Evolutionary conservation across 2,329 filamentous ascomycete genomes (phyloP).

Genomic region (Ceratocystis albifundus): DNA sequence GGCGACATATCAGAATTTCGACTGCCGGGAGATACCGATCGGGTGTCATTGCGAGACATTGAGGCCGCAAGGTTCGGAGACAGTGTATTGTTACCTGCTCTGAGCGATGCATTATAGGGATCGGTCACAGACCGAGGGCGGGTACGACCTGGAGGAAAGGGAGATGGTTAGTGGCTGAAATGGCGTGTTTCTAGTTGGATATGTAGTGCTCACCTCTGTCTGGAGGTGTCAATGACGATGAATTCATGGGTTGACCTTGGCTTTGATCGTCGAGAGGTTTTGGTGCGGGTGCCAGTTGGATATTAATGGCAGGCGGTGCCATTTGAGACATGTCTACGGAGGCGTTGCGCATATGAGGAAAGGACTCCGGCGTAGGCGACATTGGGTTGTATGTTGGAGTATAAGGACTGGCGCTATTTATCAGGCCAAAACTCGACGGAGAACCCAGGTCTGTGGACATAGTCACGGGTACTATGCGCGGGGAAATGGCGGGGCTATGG

Average conservation of each 20-base stretch:
- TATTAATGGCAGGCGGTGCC: conserved; percentile 88
- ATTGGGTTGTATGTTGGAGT: conserved; percentile 13
- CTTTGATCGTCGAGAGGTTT: conserved; percentile 27
- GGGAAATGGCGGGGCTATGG: conserved; percentile 57
- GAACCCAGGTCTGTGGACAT: conserved; percentile 19
- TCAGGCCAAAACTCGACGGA: conserved; percentile 14
- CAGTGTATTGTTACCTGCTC: conserved; percentile 28
- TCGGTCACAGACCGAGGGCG: conserved; percentile 49
- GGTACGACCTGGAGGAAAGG: conserved; percentile 34
- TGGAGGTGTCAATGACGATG: conserved; percentile 69
- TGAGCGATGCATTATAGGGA: conserved; percentile 40
- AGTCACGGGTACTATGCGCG: conserved; percentile 45
- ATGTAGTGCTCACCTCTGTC: conserved; percentile 44
- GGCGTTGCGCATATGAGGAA: conserved; percentile 38
- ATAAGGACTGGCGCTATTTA: conserved; percentile 13
- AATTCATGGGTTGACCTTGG: conserved; percentile 48
- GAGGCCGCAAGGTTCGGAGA: conserved; percentile 41
- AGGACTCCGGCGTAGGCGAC: conserved; percentile 35
- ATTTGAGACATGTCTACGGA: conserved; percentile 61
- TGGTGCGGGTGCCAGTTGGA: conserved; percentile 69
- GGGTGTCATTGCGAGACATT: conserved; percentile 38
- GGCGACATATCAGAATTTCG: conserved; percentile 34
- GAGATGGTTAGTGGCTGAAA: conserved; percentile 20
- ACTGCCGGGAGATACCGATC: conserved; percentile 50
- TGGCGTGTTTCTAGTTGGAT: background rate